phyloP scores from a whole-genome alignment of 306 rosid species.

The Potentilla sterilis region DNA sequence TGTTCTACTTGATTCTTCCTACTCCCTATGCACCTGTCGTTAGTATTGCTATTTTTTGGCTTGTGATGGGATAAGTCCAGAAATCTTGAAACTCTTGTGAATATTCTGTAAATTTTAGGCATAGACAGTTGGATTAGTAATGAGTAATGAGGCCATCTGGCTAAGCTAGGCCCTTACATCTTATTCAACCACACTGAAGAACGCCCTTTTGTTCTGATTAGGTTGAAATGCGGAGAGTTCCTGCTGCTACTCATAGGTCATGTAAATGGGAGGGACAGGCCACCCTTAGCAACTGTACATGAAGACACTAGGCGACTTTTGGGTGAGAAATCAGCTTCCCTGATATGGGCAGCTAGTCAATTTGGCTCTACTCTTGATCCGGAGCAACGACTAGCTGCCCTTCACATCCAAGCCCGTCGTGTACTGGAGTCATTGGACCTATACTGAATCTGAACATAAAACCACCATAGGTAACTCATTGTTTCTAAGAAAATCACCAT shows the following conservation, averaged over 20 bases:
- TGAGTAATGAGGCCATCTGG: background rate
- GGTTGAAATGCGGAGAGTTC: constrained; percentile 97
- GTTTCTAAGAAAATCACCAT: background rate
- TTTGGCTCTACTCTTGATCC: constrained; percentile 88
- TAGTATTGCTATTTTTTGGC: background rate
- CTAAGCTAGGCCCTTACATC: background rate
- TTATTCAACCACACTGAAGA: background rate
- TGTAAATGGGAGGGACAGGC: constrained; percentile 67
- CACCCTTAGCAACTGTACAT: constrained; percentile 79
- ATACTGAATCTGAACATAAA: constrained; percentile 35
- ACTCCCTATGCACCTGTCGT: background rate
- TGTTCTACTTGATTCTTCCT: background rate
- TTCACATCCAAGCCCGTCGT: constrained; percentile 87
- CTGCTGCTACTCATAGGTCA: constrained; percentile 82
- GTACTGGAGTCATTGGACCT: constrained; percentile 85
- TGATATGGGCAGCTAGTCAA: constrained; percentile 99
- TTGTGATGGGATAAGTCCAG: background rate
- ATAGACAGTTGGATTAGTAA: background rate
- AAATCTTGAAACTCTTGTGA: background rate
- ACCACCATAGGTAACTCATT: background rate
- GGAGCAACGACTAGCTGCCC: constrained; percentile 78
- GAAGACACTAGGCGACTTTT: constrained; percentile 79
- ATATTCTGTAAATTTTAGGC: background rate
- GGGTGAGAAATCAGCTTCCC: constrained; percentile 91
- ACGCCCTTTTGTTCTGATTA: constrained; percentile 25